Percentiles rank a stretch among this genome's conserved stretches.
Conservation (phyloP, 208 protist species). For the Phytomonas sp. region DNA sequence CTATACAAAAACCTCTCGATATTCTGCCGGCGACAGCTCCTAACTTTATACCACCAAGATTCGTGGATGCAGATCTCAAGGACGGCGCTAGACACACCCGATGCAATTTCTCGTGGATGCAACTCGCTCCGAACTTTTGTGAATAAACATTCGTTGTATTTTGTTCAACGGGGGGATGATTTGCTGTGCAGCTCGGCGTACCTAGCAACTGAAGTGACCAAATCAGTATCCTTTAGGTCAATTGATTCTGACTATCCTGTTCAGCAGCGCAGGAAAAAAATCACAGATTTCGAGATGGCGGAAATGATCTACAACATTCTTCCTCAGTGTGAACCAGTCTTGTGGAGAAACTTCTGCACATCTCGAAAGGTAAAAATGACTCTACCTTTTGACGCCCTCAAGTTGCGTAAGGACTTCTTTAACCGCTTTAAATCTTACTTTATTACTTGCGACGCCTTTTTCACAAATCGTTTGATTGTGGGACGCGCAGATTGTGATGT, state of each 20-base stretch:
- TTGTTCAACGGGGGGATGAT: conserved; percentile 21
- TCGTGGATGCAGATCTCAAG: not conserved
- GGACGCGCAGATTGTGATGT: conserved; percentile 20
- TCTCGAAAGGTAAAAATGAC: not conserved
- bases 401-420: conserved; percentile 21
- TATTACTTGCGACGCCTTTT: conserved; percentile 19
- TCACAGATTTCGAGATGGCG: conserved; percentile 20
- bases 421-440: conserved; percentile 13
- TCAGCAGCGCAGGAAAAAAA: not conserved
- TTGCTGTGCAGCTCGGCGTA: conserved; percentile 42
- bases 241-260: not conserved
- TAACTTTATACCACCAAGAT: conserved; percentile 13
- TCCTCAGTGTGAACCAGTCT: conserved; percentile 23
- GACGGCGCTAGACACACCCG: not conserved
- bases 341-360: conserved; percentile 15
- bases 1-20: conserved; percentile 26
- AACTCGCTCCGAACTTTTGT: conserved; percentile 31
- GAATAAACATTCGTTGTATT: conserved; percentile 56
- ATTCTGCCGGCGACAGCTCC: conserved; percentile 23
- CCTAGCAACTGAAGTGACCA: not conserved
- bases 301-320: conserved; percentile 26
- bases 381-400: not conserved
- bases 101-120: not conserved
- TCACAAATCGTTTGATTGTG: conserved; percentile 23
- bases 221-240: not conserved